Percentiles rank a stretch among this genome's conserved stretches.
These are phyloP conservation scores for Claviceps sp. DNA, from an alignment of 2,329 filamentous ascomycete genomes.

Conservation along the genomic window DNA sequence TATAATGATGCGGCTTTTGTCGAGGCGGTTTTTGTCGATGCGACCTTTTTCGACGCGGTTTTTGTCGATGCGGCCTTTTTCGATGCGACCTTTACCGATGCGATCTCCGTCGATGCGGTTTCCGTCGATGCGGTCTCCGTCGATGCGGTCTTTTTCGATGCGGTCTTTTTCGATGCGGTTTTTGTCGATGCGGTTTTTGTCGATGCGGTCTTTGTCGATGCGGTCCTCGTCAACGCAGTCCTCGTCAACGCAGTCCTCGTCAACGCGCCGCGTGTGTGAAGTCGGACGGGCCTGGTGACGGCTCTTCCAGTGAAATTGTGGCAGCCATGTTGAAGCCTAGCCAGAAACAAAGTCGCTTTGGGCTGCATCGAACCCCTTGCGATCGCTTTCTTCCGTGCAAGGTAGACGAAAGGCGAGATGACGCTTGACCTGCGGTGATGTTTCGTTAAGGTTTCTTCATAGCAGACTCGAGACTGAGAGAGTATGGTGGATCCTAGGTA, in stretches of 20 bases:
- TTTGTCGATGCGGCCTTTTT: too few relatives aligned
- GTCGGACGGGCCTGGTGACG: constrained; percentile 1
- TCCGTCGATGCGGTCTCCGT: too few relatives aligned
- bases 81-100: too few relatives aligned
- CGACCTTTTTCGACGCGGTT: too few relatives aligned
- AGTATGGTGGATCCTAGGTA: neutral
- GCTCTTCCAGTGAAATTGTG: constrained; percentile 3
- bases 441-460: neutral
- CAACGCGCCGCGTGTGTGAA: constrained; percentile 4
- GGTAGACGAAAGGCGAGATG: neutral
- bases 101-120: too few relatives aligned
- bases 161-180: too few relatives aligned
- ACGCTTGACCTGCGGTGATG: neutral
- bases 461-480: neutral
- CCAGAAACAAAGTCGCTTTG: neutral
- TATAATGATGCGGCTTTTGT: neutral
- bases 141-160: too few relatives aligned
- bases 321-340: constrained; percentile 1
- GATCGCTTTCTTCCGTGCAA: neutral
- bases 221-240: too few relatives aligned
- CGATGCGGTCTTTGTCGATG: too few relatives aligned
- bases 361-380: neutral
- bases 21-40: too few relatives aligned
- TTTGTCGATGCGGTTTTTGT: too few relatives aligned
- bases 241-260: constrained; percentile 1